These are phyloP conservation scores for Phaffomyces thermotolerans DNA, from an alignment of 805 yeast species.

Conservation along the genomic window DNA sequence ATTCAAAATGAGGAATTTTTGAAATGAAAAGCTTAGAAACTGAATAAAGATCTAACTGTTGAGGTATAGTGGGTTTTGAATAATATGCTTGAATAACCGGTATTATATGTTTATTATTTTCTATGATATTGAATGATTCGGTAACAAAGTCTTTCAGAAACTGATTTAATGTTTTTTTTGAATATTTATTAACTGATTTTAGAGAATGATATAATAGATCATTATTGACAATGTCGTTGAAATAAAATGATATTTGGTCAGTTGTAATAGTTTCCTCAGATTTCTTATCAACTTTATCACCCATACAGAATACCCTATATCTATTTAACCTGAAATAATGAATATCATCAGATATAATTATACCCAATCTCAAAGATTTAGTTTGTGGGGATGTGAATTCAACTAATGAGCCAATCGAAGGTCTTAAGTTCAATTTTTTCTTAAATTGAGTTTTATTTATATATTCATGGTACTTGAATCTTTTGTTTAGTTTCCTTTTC, in stretches of 20 bases:
- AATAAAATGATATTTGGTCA: conserved; percentile 4
- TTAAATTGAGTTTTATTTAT: no score
- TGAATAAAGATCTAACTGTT: conserved; percentile 3
- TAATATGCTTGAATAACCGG: conserved; percentile 7
- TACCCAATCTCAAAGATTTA: conserved; percentile 1
- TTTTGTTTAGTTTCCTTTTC: neutral
- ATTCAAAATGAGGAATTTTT: neutral
- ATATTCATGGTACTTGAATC: no score
- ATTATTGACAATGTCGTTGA: conserved; percentile 2
- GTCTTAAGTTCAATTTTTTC: neutral
- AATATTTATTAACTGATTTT: neutral
- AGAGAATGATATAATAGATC: conserved; percentile 4
- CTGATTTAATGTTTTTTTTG: neutral
- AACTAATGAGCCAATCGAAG: conserved; percentile 7
- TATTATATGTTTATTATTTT: conserved; percentile 2
- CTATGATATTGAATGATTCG: neutral
- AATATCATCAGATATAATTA: conserved; percentile 7
- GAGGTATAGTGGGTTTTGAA: conserved; percentile 1
- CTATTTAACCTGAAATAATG: conserved; percentile 6
- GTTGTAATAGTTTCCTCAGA: conserved; percentile 1
- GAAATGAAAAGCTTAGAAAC: conserved; percentile 4
- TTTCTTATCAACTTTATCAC: neutral
- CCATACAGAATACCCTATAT: conserved; percentile 5
- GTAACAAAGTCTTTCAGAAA: conserved; percentile 3
- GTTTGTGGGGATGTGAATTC: conserved; percentile 1